phyloP scores from a whole-genome alignment of 306 rosid genomes.

The Senna tora region DNA sequence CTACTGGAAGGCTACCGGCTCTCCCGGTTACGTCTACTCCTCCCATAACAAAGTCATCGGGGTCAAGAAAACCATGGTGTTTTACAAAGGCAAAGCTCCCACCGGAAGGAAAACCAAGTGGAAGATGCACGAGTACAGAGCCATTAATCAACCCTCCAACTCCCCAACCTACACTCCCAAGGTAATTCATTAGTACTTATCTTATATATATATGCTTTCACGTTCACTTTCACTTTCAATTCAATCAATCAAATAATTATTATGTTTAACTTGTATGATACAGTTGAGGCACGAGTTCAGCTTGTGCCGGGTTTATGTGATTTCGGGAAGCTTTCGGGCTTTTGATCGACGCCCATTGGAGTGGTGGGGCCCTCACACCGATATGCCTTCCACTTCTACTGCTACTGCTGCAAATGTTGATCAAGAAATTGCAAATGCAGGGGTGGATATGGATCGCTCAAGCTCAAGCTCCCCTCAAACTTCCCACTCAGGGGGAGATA shows the following conservation, averaged over 20 bases:
- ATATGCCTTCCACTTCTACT: slow-evolving; percentile 21
- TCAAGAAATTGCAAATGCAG: not conserved
- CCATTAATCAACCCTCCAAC: slow-evolving; percentile 46
- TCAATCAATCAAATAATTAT: no score
- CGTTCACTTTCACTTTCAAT: no score
- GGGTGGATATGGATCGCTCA: slow-evolving; percentile 10
- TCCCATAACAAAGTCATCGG: slow-evolving; percentile 63
- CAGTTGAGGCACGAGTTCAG: slow-evolving; percentile 84
- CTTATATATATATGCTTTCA: no score
- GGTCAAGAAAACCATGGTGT: slow-evolving; percentile 83
- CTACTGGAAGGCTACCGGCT: slow-evolving; percentile 94
- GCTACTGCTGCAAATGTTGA: not conserved
- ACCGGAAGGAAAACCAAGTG: slow-evolving; percentile 80
- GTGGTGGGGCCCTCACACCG: slow-evolving; percentile 13
- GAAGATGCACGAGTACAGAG: slow-evolving; percentile 94
- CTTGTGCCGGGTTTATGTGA: slow-evolving; percentile 74
- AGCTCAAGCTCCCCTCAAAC: slow-evolving; percentile 47
- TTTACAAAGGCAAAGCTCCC: slow-evolving; percentile 84
- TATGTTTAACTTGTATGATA: no score
- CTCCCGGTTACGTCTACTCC: slow-evolving; percentile 83
- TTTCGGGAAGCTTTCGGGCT: slow-evolving; percentile 79
- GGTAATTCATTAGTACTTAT: no score
- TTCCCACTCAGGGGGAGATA: slow-evolving; percentile 41
- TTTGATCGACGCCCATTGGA: slow-evolving; percentile 76
- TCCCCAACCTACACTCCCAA: slow-evolving; percentile 40